These are phyloP conservation scores for Irpex rosettiformis DNA, from an alignment of 1,284 basidiomycete species.

Conservation along the genomic window DNA sequence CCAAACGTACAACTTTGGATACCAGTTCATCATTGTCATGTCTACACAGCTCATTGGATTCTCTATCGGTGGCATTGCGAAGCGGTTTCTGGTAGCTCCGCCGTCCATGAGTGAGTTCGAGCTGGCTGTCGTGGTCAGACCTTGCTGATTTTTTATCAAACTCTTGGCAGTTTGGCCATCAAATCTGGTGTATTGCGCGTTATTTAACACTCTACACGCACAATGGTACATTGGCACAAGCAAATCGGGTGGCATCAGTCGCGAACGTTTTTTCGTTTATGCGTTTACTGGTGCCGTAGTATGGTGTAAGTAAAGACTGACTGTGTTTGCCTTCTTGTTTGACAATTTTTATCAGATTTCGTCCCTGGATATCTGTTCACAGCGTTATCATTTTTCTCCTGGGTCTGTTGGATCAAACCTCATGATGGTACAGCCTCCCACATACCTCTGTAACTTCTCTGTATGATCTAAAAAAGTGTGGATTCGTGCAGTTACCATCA, in stretches of 20 bases:
- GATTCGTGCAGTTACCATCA: constrained; percentile 58
- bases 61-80: constrained; percentile 61
- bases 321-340: neutral
- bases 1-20: constrained; percentile 60
- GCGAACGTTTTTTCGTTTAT: constrained; percentile 29
- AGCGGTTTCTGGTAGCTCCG: constrained; percentile 58
- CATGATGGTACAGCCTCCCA: constrained; percentile 30
- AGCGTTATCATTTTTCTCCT: constrained; percentile 44
- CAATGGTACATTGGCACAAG: constrained; percentile 62
- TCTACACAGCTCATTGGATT: constrained; percentile 82
- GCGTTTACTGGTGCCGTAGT: constrained; percentile 24
- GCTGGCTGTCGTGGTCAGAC: neutral
- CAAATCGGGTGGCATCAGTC: constrained; percentile 55
- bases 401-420: constrained; percentile 62
- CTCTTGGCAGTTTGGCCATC: constrained; percentile 48
- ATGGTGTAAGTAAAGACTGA: constrained; percentile 24
- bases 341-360: constrained; percentile 18
- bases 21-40: constrained; percentile 80
- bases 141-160: neutral
- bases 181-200: constrained; percentile 69
- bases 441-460: neutral
- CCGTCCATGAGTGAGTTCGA: constrained; percentile 63
- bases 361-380: constrained; percentile 48
- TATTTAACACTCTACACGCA: constrained; percentile 76
- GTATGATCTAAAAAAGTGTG: neutral